Evolutionary conservation across 192 early-diverging fungal species (phyloP).

Genomic region (Backusella tarrabulga): DNA sequence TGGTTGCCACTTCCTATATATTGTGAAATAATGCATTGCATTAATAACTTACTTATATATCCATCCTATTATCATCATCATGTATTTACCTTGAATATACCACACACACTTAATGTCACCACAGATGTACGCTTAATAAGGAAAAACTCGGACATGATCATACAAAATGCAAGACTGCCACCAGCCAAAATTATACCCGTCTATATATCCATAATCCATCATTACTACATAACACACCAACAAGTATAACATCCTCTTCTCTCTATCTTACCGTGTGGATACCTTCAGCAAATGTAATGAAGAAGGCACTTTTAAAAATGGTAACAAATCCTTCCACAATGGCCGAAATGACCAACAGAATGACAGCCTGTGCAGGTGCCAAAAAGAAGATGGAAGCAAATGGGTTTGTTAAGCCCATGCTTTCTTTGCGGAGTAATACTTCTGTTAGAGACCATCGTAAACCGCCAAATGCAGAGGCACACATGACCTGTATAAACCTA

Average conservation of each 20-base stretch:
- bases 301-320: constrained; percentile 53
- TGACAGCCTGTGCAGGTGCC: constrained; percentile 73
- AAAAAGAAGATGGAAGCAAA: constrained; percentile 83
- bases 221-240: too few relatives aligned
- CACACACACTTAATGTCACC: constrained; percentile 85
- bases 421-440: constrained; percentile 70
- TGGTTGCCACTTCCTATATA: constrained; percentile 79
- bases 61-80: not conserved
- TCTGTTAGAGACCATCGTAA: constrained; percentile 90
- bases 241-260: not conserved
- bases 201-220: not conserved
- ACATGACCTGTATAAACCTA: constrained; percentile 73
- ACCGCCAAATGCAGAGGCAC: constrained; percentile 81
- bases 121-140: constrained; percentile 83
- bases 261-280: constrained; percentile 40
- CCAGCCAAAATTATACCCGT: constrained; percentile 64
- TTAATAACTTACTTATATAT: too few relatives aligned
- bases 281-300: constrained; percentile 33
- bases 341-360: constrained; percentile 63
- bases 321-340: constrained; percentile 60
- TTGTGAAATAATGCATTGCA: too few relatives aligned
- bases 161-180: constrained; percentile 81
- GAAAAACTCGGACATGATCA: constrained; percentile 86
- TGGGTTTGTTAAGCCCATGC: constrained; percentile 85
- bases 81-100: constrained; percentile 65